Evolutionary conservation across 768 basidiomycete genomes (phyloP).

Genomic region (Suillus variegatus): DNA sequence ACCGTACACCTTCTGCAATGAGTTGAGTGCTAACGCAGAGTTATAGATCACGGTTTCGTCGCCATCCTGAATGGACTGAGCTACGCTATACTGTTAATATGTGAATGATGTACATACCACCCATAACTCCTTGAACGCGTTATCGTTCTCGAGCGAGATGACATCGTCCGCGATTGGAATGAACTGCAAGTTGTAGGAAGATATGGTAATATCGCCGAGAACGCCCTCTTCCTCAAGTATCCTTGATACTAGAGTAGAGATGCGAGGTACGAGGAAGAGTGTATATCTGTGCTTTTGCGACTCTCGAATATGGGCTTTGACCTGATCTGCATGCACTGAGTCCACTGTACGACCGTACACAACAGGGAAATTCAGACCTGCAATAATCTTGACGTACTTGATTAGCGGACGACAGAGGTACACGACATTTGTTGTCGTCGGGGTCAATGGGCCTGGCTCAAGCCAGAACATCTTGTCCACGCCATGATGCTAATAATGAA

Average conservation of each 20-base stretch:
- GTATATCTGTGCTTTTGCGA: conserved; percentile 82
- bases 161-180: conserved; percentile 94
- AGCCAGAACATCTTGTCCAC: conserved; percentile 99
- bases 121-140: conserved; percentile 87
- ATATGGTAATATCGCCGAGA: conserved; percentile 87
- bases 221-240: conserved; percentile 98
- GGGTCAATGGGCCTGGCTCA: conserved; percentile 81
- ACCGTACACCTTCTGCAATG: conserved; percentile 84
- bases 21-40: conserved; percentile 82
- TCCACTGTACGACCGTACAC: conserved; percentile 26
- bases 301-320: conserved; percentile 75
- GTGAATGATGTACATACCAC: conserved; percentile 58
- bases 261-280: conserved; percentile 82
- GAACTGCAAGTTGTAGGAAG: conserved; percentile 89
- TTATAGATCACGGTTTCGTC: conserved; percentile 91
- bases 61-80: conserved; percentile 64
- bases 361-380: conserved; percentile 58
- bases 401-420: conserved; percentile 92
- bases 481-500: conserved; percentile 81
- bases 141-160: conserved; percentile 84
- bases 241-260: conserved; percentile 81
- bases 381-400: conserved; percentile 84
- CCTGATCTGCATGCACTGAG: conserved; percentile 67
- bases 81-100: not conserved
- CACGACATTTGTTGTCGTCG: conserved; percentile 85